phyloP scores from a whole-genome alignment of 441 rosid species.

The Adansonia gregorii region DNA sequence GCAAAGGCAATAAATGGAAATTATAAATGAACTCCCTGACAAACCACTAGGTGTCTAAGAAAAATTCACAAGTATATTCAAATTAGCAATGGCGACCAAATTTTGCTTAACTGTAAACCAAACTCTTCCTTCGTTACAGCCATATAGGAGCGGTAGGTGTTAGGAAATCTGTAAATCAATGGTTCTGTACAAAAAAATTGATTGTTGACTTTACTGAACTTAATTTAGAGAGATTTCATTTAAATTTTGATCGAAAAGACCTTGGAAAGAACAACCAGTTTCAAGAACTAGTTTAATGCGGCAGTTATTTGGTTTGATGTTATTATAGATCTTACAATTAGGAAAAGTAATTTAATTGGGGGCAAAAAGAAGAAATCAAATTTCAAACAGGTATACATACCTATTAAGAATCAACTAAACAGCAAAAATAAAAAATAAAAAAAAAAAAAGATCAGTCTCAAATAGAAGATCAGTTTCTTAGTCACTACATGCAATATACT shows the following conservation, averaged over 20 bases:
- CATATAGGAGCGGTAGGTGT: neutral
- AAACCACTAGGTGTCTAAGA: neutral
- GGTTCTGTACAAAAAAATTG: constrained; percentile 7
- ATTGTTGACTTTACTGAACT: constrained; percentile 15
- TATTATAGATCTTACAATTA: constrained; percentile 19
- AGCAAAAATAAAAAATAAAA: neutral
- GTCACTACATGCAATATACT: neutral
- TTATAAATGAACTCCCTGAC: neutral
- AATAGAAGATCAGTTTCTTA: neutral
- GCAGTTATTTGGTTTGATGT: neutral
- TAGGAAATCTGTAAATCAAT: neutral
- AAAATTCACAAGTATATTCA: constrained; percentile 14
- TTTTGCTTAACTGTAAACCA: neutral
- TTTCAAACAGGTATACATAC: neutral
- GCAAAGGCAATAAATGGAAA: constrained; percentile 16
- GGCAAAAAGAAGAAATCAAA: constrained; percentile 8
- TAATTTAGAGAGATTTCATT: neutral
- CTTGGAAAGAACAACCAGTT: constrained; percentile 5
- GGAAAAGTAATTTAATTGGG: neutral
- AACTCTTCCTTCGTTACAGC: constrained; percentile 3
- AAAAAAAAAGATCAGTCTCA: neutral
- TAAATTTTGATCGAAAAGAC: constrained; percentile 8
- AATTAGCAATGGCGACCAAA: neutral
- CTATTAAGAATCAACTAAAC: neutral
- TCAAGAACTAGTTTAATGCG: constrained; percentile 20